Base-by-base conservation (phyloP, 2,329 filamentous ascomycete species). In the Lecanicillium sp. region DNA sequence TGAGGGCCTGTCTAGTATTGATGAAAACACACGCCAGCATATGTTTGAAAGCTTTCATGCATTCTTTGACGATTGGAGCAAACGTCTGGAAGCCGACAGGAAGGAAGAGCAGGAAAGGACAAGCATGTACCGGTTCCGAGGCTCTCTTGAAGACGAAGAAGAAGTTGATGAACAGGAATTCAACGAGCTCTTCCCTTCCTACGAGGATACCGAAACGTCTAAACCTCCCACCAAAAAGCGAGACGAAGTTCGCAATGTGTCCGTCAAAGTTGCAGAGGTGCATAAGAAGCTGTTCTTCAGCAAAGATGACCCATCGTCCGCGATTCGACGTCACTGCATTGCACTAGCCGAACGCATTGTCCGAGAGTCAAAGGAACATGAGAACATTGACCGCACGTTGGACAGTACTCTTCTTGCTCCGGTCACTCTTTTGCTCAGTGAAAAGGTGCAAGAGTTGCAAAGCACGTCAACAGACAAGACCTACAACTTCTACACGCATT, bases 401-500 rank as follows among this genome's bases (percentile, higher is more conserved):
- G 73, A 75, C 18, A 67, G 68, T 37, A 65, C 66, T 37, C 68
- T 88, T 34, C 65, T 94, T 18, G 73, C 85, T 2, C 75, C 76
- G 3, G 68, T 83, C 1, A 60, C 89, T 17, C 61, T 90, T 14
- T 63, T 75, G 1, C 58, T 94, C 1, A 70, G 81, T 41, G 74
- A 83, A 44, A 75, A 78, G 48, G 59, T 78, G 20, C 63, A 65
- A 28, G 53, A 52, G 3, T 54, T 70, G 36, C 57, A 55, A 16
- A 54, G 55, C 3, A 49, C 46, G 1, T 48, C 59, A 5, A 60
- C 62, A 4, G 52, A 64, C 20, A 60, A 55, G 14, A 49, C 51
- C 1, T 94, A 90, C 65, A 95, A 95, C 60, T 95, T 98, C 58
- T 98, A 98, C 59, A 80, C 75, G 0, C 82, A 94, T 51, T 59